Conservation (phyloP, 306 rosid genomes). For the Boehmeria nivea region DNA sequence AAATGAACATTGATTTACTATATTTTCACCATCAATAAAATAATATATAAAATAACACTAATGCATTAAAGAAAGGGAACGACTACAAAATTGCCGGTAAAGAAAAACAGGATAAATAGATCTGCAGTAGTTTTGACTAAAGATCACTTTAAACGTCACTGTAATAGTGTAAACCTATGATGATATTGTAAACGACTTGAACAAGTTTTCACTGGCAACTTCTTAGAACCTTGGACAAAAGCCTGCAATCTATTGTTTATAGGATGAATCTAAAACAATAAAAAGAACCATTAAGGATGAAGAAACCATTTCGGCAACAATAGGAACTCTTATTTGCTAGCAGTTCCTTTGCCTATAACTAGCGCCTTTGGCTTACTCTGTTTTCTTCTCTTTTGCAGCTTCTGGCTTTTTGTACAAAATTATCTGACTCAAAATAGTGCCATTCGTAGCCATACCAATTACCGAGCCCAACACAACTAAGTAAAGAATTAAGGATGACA, state of each 20-base stretch:
- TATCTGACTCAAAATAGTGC: slow-evolving; percentile 75
- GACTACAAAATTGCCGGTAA: too few relatives aligned
- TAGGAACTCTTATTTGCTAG: background rate
- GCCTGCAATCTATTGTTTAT: slow-evolving; percentile 2
- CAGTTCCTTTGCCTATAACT: slow-evolving; percentile 17
- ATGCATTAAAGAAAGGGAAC: too few relatives aligned
- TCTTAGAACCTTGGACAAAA: too few relatives aligned
- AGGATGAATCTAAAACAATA: slow-evolving; percentile 1
- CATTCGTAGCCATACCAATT: slow-evolving; percentile 68
- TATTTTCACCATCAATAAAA: too few relatives aligned
- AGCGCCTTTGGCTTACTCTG: slow-evolving; percentile 21
- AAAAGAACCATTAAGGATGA: background rate
- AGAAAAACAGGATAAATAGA: too few relatives aligned
- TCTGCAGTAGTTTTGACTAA: too few relatives aligned
- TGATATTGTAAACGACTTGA: too few relatives aligned
- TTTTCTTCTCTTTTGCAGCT: slow-evolving; percentile 67
- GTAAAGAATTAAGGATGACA: slow-evolving; percentile 36
- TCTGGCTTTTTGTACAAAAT: slow-evolving; percentile 53
- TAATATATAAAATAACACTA: too few relatives aligned
- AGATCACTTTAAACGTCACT: too few relatives aligned
- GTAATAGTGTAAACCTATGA: too few relatives aligned
- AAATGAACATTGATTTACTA: too few relatives aligned
- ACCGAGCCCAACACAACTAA: slow-evolving; percentile 81
- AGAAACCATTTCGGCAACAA: background rate
- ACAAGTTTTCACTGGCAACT: too few relatives aligned